Evolutionary conservation across 2,329 filamentous ascomycete species (phyloP), one percentile per base, ranked within the genome.

Genomic region (Fusarium sp.): DNA sequence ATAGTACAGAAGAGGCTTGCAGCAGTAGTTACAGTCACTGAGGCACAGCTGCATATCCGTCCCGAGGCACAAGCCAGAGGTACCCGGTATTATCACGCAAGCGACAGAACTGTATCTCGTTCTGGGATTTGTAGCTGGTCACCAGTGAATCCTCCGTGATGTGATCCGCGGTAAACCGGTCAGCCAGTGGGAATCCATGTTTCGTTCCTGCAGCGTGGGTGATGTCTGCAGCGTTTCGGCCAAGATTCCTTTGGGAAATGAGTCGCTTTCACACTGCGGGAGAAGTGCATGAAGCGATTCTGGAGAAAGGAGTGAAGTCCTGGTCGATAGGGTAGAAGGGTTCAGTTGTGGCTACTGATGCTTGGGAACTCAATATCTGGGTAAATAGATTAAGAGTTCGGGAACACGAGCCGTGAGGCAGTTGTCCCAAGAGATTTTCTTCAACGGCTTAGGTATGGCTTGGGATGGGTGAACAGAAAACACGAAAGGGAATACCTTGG

Each of bases 191-290:
- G 20, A 20, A 30, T 18, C 30, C 30, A 24, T 44, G 24, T 42
- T 55, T 11, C 24, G 48, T 61, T 16, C 24, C 22, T 55, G 22
- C 28, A 28, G 35, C 33, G 12, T 24, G 28, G 22, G 15, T 54
- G n/a, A 56, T 42, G 45, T 28, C 18, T 59, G 53, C 3, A 20
- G 24, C n/a, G 61, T 67, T 67, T 66, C 61, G 66, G 61, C 61
- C 61, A 66, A 66, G 64, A 28, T 20, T 44, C 13, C 28, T 36
- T 26, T 22, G 13, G 42, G 59, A 41, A 42, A 33, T 1, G 45
- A 39, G 22, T 18, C 4, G 1, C 56, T 39, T n/a, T 10, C 44
- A 31, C 20, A 30, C 13, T 6, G 18, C 39, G 35, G 31, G 41
- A 53, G 30, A 41, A 30, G 26, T 13, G 18, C 22, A 31, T 10